Base-by-base conservation (phyloP, 345 rosid genomes). In the Citrus medica region DNA sequence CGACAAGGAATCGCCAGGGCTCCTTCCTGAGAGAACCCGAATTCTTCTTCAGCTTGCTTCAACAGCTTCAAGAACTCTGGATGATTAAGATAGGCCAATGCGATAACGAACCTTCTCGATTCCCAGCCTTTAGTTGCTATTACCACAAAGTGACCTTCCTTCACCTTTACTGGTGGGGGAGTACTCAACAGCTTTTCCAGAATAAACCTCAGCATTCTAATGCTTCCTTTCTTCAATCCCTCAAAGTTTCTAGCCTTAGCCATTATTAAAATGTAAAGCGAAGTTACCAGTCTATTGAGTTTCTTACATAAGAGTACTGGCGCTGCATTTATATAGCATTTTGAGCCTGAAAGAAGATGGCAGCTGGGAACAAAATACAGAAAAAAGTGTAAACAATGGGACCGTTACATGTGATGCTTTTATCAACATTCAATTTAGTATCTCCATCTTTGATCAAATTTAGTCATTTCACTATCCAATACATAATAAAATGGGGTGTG, bases 121-220 rank as follows among this genome's bases (percentile, higher is more conserved):
- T 76, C 69, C 81, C 84, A 73, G 19, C 83, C 80, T 32, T 73
- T 61, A 0, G 71, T 76, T 8, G 90, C 93, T 69, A 87, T 73
- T 55, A 90, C 89, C 28, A 85, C 86, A 32, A 90, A 83, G 77
- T 83, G 84, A 37, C 89, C 89, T 74, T 84, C 87, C 79, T 79
- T 83, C 68, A 78, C 79, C 25, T 79, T 84, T 19, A 84, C 78
- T 22, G 74, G 25, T 30, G 67, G 42, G 7, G 10, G 42, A 38
- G 42, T 77, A 21, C 38, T 55, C 27, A 76, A 81, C 65, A 83
- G 69, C 70, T 85, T 83, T 62, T 79, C 85, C 12, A 60, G 24
- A 19, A 75, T 58, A 59, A 69, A 80, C 69, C 69, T 76, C 1
- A 82, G 17, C 53, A 74, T 67, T 64, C 76, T 78, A 33, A 76